These are phyloP conservation scores for Microbotryum scabiosae DNA, from an alignment of 1,284 basidiomycete genomes.

Conservation along the genomic window DNA sequence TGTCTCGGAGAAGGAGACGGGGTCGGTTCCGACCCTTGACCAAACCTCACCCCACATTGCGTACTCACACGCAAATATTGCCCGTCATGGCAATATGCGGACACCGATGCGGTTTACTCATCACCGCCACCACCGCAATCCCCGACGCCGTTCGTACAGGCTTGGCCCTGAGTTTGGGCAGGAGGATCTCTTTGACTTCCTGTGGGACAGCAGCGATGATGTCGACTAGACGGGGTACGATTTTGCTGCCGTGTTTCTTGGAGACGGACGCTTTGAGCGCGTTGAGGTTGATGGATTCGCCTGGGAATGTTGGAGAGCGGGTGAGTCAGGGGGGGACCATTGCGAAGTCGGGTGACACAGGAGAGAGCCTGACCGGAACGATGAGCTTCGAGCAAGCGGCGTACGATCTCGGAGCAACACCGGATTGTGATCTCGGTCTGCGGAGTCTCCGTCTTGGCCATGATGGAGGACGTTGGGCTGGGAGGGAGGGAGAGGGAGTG, in stretches of 20 bases:
- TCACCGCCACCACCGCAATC: conserved; percentile 98
- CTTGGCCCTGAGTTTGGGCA: conserved; percentile 85
- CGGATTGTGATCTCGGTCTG: conserved; percentile 85
- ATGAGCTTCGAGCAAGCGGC: conserved; percentile 84
- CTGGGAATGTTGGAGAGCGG: conserved; percentile 33
- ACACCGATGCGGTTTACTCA: conserved; percentile 99
- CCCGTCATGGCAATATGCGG: conserved; percentile 99
- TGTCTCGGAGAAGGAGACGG: conserved; percentile 36
- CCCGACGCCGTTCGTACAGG: conserved; percentile 97
- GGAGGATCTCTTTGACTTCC: conserved; percentile 82
- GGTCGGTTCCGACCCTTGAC: neutral
- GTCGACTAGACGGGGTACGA: conserved; percentile 87
- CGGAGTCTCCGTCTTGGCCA: conserved; percentile 1
- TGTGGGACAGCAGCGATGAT: conserved; percentile 98
- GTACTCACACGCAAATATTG: conserved; percentile 89
- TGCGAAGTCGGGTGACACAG: conserved; percentile 28
- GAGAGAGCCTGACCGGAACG: conserved; percentile 47
- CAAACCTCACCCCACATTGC: neutral
- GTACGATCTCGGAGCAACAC: conserved; percentile 88
- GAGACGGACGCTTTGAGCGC: conserved; percentile 76
- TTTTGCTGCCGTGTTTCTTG: conserved; percentile 78
- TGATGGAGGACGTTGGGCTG: neutral
- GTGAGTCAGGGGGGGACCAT: no score
- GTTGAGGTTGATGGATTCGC: conserved; percentile 64
- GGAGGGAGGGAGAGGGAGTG: neutral